Evolutionary conservation across 139 green algal genomes (phyloP), one percentile per base, ranked within the genome.

Genomic region (Chlamydomonas urium): DNA sequence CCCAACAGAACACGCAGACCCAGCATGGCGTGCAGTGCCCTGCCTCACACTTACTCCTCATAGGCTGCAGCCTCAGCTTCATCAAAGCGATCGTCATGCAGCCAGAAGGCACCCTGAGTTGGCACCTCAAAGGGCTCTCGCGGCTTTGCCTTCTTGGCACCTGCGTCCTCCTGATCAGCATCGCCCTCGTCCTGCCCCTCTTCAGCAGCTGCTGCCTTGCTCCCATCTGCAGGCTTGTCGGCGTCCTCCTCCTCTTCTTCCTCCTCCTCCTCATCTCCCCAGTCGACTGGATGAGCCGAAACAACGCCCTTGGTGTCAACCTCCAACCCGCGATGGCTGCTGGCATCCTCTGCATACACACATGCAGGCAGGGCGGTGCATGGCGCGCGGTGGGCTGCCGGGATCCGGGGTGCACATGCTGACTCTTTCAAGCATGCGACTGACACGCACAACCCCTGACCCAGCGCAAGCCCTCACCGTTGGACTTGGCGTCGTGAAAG

Each of bases 51-150:
- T 62, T 24, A 58, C 62, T 69, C 35, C 17, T 48, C 67, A 1
- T 29, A 38, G 19, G 69, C 56, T 5, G 34, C 73, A 38, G 37
- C 59, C 66, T 77, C 71, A 1, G 42, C 60, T 2, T 65, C 58
- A 32, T 68, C 79, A 31, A 79, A 82, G 32, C 82, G 76, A 63
- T 88, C 82, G 60, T 88, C 82, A 24, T 88, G 82, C 38, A 85
- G 73, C 79, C 79, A 88, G 48, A 84, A 88, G 21, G 62, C 73
- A 0, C 82, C 82, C 0, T 67, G 61, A 0, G 48, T 85, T 1
- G 82, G 82, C 57, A 88, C 82, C 42, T 86, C 82, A 62, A 84
- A 88, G 0, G 79, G 76, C 82, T 83, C 78, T 19, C 74, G 72
- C 10, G 56, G 56, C 73, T 79, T 75, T 62, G 37, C 70, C 4